Evolutionary conservation across 768 basidiomycete genomes (phyloP), one percentile per base, ranked within the genome.

Genomic region (Suillus brevipes): DNA sequence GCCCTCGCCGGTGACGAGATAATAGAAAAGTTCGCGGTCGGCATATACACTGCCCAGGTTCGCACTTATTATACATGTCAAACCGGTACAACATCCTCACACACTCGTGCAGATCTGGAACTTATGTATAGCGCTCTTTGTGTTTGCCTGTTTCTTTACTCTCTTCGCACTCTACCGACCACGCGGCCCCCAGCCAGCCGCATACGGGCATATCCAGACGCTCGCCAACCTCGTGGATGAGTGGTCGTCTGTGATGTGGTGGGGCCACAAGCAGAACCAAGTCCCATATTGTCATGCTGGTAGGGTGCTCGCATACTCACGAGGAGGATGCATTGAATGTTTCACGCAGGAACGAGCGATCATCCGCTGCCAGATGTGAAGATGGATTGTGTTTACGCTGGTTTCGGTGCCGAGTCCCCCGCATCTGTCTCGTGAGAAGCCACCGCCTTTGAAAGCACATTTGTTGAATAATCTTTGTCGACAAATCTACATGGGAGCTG

Each of bases 141-240:
- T 74, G 16, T 63, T 75, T 45, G 65, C 72, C 7, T 55, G 75
- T n/a, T 37, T 50, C 6, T 52, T 76, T 23, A 67, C 67, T 0
- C 49, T 50, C 18, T 34, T 72, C 40, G 69, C 67, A 6, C 55
- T 71, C 16, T 23, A 31, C 47, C 67, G 36, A 31, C 74, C 69
- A 7, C 63, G 42, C 13, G 74, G 75, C 3, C 67, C 72, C 1
- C 78, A 78, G 43, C 77, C 73, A 0, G 72, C 73, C 7, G 67
- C 73, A 16, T 79, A 78, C 40, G 75, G 77, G 3, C 74, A 78
- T 23, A 62, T 79, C 6, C 73, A 77, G 50, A 79, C 74, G 23
- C 69, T 78, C 23, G 75, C 71, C 3, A 76, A 79, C 58, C 63
- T 78, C 63, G 68, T 77, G 42, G 78, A 79, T 62, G 75, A 79